These are phyloP conservation scores for Acidiella bohemica DNA, from an alignment of 495 filamentous ascomycete species.

Conservation along the genomic window DNA sequence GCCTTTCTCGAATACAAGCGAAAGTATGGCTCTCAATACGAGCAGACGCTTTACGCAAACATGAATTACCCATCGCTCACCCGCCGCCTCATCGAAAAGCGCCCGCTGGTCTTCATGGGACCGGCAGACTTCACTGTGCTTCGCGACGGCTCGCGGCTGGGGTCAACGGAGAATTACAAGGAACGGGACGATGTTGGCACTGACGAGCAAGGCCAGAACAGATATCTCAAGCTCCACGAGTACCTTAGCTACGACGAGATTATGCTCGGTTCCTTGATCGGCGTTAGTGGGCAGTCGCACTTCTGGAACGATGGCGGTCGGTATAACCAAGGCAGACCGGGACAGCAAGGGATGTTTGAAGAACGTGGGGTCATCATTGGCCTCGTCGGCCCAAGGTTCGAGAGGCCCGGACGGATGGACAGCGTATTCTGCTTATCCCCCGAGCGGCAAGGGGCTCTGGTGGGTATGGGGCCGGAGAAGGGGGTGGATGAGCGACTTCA, in stretches of 20 bases:
- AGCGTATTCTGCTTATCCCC: neutral
- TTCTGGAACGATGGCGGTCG: constrained; percentile 18
- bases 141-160: constrained; percentile 5
- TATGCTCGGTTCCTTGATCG: constrained; percentile 14
- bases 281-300: constrained; percentile 10
- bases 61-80: constrained; percentile 5
- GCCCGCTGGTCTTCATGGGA: constrained; percentile 16
- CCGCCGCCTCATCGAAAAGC: constrained; percentile 9
- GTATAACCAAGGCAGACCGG: constrained; percentile 6
- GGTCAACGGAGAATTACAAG: neutral
- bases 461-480: neutral
- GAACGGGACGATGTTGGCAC: constrained; percentile 17
- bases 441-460: neutral
- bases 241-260: constrained; percentile 19
- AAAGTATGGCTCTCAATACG: constrained; percentile 5
- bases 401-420: constrained; percentile 13
- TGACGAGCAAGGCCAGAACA: constrained; percentile 4
- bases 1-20: constrained; percentile 10
- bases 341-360: constrained; percentile 9
- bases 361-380: constrained; percentile 12
- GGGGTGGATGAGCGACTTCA: too few species aligned
- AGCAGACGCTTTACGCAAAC: constrained; percentile 9
- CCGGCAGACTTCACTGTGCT: constrained; percentile 9
- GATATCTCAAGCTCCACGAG: constrained; percentile 1
- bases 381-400: constrained; percentile 15